Conservation (phyloP, 768 basidiomycete genomes). For the Leccinum boreale region DNA sequence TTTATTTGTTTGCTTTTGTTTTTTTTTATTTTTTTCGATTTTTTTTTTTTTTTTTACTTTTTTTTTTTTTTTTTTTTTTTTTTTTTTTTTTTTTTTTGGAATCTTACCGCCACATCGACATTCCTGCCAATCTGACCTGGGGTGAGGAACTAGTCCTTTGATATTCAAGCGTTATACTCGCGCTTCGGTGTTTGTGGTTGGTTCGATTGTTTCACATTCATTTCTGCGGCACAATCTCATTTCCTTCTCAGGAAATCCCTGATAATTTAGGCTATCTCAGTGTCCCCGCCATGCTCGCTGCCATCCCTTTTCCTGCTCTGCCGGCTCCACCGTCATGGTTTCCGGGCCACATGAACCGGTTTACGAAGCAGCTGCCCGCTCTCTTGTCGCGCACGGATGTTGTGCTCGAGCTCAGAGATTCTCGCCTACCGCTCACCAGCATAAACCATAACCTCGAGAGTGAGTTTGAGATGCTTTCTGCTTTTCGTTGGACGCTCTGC, state of each 20-base stretch:
- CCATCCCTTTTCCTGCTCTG: slow-evolving; percentile 45
- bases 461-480: slow-evolving; percentile 31
- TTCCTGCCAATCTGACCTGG: background rate
- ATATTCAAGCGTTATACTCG: slow-evolving; percentile 4
- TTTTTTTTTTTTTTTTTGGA: background rate
- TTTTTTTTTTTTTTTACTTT: too few species aligned
- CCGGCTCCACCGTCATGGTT: slow-evolving; percentile 88
- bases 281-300: slow-evolving; percentile 29
- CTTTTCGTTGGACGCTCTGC: background rate
- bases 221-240: slow-evolving; percentile 8
- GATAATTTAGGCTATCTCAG: slow-evolving; percentile 9
- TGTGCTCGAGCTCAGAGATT: slow-evolving; percentile 92
- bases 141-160: background rate
- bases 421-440: slow-evolving; percentile 88
- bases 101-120: background rate
- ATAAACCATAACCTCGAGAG: slow-evolving; percentile 90
- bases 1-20: too few species aligned
- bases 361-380: slow-evolving; percentile 70
- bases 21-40: too few species aligned
- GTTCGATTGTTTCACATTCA: slow-evolving; percentile 2
- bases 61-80: too few species aligned
- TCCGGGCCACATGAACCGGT: slow-evolving; percentile 93
- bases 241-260: slow-evolving; percentile 11
- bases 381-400: slow-evolving; percentile 82
- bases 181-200: background rate